Evolutionary conservation across 306 rosid genomes (phyloP).

Genomic region (Prunus salicina): DNA sequence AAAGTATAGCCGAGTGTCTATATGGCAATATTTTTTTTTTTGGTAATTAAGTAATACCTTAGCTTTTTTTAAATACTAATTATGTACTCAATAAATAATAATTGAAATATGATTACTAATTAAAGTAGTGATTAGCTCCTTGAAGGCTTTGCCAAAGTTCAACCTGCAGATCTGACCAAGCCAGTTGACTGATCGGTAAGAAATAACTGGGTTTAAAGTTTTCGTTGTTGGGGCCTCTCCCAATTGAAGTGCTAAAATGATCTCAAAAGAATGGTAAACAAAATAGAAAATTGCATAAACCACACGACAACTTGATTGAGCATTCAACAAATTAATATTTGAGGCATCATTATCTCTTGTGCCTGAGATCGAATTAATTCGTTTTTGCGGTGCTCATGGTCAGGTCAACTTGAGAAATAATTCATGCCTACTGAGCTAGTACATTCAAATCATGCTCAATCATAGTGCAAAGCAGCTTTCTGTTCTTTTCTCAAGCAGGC

Average conservation of each 20-base stretch:
- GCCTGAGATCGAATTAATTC: not conserved
- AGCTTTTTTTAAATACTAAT: no score
- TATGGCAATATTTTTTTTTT: no score
- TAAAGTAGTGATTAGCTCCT: no score
- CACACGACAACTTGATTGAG: not conserved
- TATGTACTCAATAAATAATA: no score
- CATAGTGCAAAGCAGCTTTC: not conserved
- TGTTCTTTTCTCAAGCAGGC: not conserved
- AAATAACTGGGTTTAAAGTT: not conserved
- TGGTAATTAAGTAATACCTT: no score
- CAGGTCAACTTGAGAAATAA: not conserved
- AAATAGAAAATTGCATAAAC: not conserved
- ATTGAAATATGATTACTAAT: no score
- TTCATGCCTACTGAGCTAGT: not conserved
- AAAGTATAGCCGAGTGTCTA: no score
- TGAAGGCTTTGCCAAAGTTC: no score
- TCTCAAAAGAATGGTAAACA: not conserved
- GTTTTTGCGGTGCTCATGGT: not conserved
- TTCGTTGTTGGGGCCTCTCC: not conserved
- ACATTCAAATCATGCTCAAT: not conserved
- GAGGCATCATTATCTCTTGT: not conserved
- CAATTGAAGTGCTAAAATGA: not conserved
- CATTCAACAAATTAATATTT: not conserved
- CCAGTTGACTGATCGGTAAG: not conserved
- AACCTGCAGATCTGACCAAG: no score